These are phyloP conservation scores for Sonneratia caseolaris DNA, from an alignment of 345 rosid genomes.

Conservation along the genomic window DNA sequence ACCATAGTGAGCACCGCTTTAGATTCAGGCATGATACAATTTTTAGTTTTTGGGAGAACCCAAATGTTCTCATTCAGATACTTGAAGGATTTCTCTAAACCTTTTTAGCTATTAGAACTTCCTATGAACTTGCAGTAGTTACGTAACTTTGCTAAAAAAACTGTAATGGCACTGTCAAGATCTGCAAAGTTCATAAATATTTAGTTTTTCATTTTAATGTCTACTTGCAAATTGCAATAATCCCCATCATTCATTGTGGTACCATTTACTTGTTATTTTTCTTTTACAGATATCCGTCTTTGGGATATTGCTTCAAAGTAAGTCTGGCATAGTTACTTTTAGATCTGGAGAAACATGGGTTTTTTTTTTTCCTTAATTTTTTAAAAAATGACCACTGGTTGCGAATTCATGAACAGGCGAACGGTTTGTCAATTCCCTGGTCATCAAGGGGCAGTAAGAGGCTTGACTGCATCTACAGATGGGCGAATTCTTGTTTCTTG, in stretches of 20 bases:
- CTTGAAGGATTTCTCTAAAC: not conserved
- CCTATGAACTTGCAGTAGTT: not conserved
- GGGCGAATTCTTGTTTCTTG: slow-evolving; percentile 58
- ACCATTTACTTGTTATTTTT: not conserved
- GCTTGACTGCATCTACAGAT: slow-evolving; percentile 83
- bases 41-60: too few relatives aligned
- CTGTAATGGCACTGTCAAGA: not conserved
- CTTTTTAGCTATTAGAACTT: not conserved
- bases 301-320: slow-evolving; percentile 94
- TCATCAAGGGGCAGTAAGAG: slow-evolving; percentile 86
- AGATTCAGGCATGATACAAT: too few relatives aligned
- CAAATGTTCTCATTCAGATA: too few relatives aligned
- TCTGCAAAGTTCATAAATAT: not conserved
- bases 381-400: not conserved
- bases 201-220: not conserved
- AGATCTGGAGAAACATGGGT: not conserved
- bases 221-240: not conserved
- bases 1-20: too few relatives aligned
- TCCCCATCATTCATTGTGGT: slow-evolving; percentile 6
- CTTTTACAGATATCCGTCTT: slow-evolving; percentile 72
- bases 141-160: not conserved
- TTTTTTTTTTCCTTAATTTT: not conserved
- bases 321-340: slow-evolving; percentile 25
- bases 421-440: slow-evolving; percentile 89
- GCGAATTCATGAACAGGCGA: slow-evolving; percentile 38